These are phyloP conservation scores for Taphrina deformans DNA, from an alignment of 1,139 yeast species.

Conservation along the genomic window DNA sequence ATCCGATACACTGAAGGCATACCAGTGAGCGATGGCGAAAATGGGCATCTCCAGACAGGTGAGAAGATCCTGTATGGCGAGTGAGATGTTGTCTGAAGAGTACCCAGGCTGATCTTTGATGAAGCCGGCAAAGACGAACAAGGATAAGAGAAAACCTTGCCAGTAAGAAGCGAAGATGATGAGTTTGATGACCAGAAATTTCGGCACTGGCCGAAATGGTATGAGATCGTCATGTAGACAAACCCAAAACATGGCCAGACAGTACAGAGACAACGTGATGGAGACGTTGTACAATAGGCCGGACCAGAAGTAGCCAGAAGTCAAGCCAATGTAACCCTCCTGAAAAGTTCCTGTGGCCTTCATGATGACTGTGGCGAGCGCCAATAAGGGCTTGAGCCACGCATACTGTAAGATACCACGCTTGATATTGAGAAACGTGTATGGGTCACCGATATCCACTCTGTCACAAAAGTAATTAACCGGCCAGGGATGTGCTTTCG, in stretches of 20 bases:
- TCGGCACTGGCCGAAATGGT: constrained; percentile 86
- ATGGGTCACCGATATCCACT: constrained; percentile 84
- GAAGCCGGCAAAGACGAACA: constrained; percentile 58
- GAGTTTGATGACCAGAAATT: constrained; percentile 85
- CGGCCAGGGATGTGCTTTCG: constrained; percentile 63
- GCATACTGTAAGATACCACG: constrained; percentile 90
- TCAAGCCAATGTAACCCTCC: constrained; percentile 52
- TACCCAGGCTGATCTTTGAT: constrained; percentile 48
- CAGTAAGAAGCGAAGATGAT: constrained; percentile 95
- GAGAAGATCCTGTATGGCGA: constrained; percentile 72
- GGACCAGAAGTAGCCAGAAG: constrained; percentile 63
- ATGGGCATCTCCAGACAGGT: constrained; percentile 81
- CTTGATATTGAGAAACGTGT: constrained; percentile 70
- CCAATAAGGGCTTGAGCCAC: constrained; percentile 85
- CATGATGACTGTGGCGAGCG: constrained; percentile 57
- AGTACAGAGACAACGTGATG: constrained; percentile 78
- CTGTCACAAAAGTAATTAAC: constrained; percentile 56
- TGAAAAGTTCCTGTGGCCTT: constrained; percentile 54
- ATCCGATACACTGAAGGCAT: constrained; percentile 76
- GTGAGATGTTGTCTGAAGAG: constrained; percentile 47
- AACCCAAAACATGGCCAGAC: constrained; percentile 89
- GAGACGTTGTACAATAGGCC: constrained; percentile 73
- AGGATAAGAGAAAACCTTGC: constrained; percentile 79
- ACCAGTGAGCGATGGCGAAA: constrained; percentile 85
- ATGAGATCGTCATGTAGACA: constrained; percentile 72